Conservation (phyloP, 345 rosid species). For the Eucalyptus coolabah region DNA sequence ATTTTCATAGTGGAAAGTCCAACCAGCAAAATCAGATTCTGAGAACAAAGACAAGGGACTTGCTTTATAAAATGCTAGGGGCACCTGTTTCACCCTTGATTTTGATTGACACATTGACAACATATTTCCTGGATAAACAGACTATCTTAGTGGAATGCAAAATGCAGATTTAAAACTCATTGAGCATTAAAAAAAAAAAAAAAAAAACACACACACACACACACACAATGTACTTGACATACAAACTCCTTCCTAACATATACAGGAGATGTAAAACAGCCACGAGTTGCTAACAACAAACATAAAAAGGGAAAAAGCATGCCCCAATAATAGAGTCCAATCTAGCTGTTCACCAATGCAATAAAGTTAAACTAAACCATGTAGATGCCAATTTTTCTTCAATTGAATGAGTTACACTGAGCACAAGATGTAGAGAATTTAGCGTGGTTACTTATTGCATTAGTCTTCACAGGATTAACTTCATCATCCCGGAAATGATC, state of each 20-base stretch:
- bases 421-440: background rate
- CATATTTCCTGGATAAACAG: background rate
- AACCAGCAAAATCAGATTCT: slow-evolving; percentile 68
- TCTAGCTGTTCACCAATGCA: too few species aligned
- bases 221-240: background rate
- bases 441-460: slow-evolving; percentile 52
- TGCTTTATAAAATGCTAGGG: slow-evolving; percentile 61
- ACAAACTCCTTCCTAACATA: background rate
- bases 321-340: too few species aligned
- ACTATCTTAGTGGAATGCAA: background rate
- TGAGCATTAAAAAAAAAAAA: background rate
- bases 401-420: background rate
- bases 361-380: background rate
- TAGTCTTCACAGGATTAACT: slow-evolving; percentile 52
- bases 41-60: slow-evolving; percentile 56
- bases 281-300: too few species aligned
- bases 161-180: background rate
- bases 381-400: background rate
- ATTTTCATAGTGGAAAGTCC: slow-evolving; percentile 46
- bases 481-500: slow-evolving; percentile 57
- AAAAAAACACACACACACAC: too few species aligned
- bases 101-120: background rate
- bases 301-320: too few species aligned
- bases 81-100: slow-evolving; percentile 71
- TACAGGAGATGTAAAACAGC: background rate